Conservation (phyloP, 2,329 filamentous ascomycete genomes). For the Fusarium papillatum region DNA sequence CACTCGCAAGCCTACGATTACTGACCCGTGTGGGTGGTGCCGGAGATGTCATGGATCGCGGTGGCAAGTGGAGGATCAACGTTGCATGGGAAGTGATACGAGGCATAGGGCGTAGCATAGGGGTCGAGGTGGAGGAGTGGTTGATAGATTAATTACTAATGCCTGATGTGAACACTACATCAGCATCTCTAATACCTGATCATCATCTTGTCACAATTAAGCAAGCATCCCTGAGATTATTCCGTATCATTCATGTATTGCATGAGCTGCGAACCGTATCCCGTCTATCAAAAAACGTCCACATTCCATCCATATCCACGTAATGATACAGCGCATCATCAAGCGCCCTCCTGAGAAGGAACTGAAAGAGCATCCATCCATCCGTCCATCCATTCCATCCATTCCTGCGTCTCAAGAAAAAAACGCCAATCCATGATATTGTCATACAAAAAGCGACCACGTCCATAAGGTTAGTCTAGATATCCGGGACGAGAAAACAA, state of each 20-base stretch:
- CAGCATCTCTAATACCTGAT: not conserved
- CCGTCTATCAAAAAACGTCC: conserved; percentile 32
- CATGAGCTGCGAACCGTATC: conserved; percentile 19
- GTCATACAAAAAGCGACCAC: conserved; percentile 27
- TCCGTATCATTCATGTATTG: conserved; percentile 31
- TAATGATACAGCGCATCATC: conserved; percentile 38
- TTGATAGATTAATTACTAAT: conserved; percentile 72
- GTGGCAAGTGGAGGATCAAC: conserved; percentile 83
- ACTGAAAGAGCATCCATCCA: conserved; percentile 7
- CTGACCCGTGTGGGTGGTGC: conserved; percentile 74
- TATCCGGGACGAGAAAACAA: conserved; percentile 16
- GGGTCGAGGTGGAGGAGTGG: conserved; percentile 85
- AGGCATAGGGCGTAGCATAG: conserved; percentile 78
- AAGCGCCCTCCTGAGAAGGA: conserved; percentile 13
- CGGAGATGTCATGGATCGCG: conserved; percentile 76
- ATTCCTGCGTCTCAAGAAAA: conserved; percentile 13
- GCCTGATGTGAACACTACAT: not conserved
- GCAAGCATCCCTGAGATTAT: not conserved
- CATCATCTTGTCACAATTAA: not conserved
- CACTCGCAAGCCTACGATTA: conserved; percentile 78
- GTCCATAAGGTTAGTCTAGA: conserved; percentile 21
- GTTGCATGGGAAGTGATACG: conserved; percentile 84
- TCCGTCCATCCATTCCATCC: not conserved
- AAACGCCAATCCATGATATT: conserved; percentile 39
- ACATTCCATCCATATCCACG: conserved; percentile 39